Base-by-base conservation (phyloP, 768 basidiomycete genomes). In the Russula abietina region DNA sequence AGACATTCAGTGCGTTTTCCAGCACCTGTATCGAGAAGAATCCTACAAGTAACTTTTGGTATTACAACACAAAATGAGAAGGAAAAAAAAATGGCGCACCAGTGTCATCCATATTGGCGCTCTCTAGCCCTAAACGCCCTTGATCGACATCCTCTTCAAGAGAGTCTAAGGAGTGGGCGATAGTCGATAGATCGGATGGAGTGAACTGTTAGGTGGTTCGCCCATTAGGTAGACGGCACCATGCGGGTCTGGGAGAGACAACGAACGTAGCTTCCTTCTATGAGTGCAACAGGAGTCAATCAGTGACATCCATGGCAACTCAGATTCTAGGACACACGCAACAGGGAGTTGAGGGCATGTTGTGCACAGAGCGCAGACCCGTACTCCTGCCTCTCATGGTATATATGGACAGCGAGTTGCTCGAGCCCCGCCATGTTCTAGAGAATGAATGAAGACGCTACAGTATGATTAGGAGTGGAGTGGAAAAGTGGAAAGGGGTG, bases 1-100 rank as follows among this genome's bases (percentile, higher is more conserved):
- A 95, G 14, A 93, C 86, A 69, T 85, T 80, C 53, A 97, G 74
- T 2, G 94, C 94, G 59, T 86, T 81, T 68, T 93, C 90, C 19
- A 96, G 72, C 2, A 96, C 94, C 66, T 93, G 92, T 1, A 96
- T 81, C 2, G 93, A 95, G 75, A 97, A 97, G 73, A 92, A 97
- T 1, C 91, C 91, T 92, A 67, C 16, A 24, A 43, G 56, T 52
- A 57, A 12, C 2, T 33, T 36, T 65, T 55, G 28, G 65, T 19
- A 41, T 12, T 51, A 11, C 55, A 22, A 22, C 7, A 16, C 52
- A 11, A 19, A 45, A 43, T 39, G 39, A 36, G 14, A 43, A 33
- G n/a, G n/a, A 32, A 19, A n/a, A 24, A 14, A 46, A 14, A 33
- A 39, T 24, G 6, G 43, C 69, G 38, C 64, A 85, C 92, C 93